Evolutionary conservation across 2,329 filamentous ascomycete species (phyloP), one percentile per base, ranked within the genome.

Genomic region (Drechslerella dactyloides): DNA sequence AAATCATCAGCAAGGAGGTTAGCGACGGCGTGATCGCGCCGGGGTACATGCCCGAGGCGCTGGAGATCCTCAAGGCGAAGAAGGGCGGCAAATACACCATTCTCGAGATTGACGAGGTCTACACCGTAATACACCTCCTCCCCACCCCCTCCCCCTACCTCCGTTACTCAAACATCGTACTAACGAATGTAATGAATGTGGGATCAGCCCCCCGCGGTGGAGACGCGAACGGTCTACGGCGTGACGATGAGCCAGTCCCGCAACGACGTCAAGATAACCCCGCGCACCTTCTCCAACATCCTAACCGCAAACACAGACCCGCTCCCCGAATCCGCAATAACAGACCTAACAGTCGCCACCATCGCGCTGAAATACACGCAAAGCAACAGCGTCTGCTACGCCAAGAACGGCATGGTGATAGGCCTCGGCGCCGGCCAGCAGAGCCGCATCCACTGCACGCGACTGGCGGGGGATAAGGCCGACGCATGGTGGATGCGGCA

Each of bases 401-500:
- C 94, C 62, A 84, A 91, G 74, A 93, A 96, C 78, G 94, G 94
- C 53, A 94, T 97, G 82, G 86, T 97, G 77, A 85, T 99, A 76
- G 94, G 94, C 75, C 87, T 99, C 63, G 94, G 94, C 75, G 94
- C 94, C 62, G 94, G 94, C 72, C 94, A 99, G 82, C 94, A 99
- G 83, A 96, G 91, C 73, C 90, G 94, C 76, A 99, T 99, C 77
- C 94, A 99, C 85, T 99, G 94, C 86, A 99, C 94, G 46, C 89
- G 94, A 75, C 87, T 99, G 57, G 94, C 94, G 10, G 94, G 94
- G 72, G 93, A 97, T 84, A 99, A 99, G 85, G 91, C 93, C 54
- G 94, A 99, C 82, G 97, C 96, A 85, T 97, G 93, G 93, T 99
- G 93, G 94, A 90, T 99, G 85, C 90, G 94, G 78, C 97, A 97